Conservation (phyloP, 1,139 yeast species). For the Hansenula sp. region DNA sequence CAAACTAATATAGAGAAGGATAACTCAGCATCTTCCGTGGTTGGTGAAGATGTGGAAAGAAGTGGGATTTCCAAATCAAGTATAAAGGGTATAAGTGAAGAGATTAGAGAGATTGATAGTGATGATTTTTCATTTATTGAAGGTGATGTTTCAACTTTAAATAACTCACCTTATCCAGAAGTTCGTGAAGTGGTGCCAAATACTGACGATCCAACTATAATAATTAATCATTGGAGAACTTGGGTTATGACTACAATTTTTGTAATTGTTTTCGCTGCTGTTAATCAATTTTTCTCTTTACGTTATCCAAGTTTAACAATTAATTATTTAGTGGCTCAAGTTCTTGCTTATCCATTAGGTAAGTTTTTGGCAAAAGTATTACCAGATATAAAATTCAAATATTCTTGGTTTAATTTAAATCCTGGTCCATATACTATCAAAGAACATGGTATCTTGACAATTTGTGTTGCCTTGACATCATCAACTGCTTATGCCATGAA, state of each 20-base stretch:
- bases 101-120: conserved; percentile 1
- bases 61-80: not conserved
- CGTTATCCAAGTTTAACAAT: conserved; percentile 43
- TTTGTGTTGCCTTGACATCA: conserved; percentile 47
- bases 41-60: not conserved
- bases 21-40: not conserved
- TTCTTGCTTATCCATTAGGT: conserved; percentile 52
- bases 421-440: conserved; percentile 60
- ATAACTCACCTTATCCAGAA: conserved; percentile 50
- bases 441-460: conserved; percentile 56
- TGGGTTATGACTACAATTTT: conserved; percentile 45
- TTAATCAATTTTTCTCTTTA: conserved; percentile 47
- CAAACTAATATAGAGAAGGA: no score
- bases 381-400: conserved; percentile 31
- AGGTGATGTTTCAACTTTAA: conserved; percentile 31
- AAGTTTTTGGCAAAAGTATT: conserved; percentile 33
- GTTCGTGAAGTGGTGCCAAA: conserved; percentile 53
- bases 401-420: conserved; percentile 31
- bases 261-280: conserved; percentile 47
- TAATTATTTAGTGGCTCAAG: conserved; percentile 48
- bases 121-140: conserved; percentile 16
- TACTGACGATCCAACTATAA: conserved; percentile 40
- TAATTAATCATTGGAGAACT: conserved; percentile 47
- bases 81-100: not conserved
- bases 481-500: conserved; percentile 53